phyloP scores from a whole-genome alignment of 192 early-diverging fungal genomes.

The Backusella parvicylindrica region DNA sequence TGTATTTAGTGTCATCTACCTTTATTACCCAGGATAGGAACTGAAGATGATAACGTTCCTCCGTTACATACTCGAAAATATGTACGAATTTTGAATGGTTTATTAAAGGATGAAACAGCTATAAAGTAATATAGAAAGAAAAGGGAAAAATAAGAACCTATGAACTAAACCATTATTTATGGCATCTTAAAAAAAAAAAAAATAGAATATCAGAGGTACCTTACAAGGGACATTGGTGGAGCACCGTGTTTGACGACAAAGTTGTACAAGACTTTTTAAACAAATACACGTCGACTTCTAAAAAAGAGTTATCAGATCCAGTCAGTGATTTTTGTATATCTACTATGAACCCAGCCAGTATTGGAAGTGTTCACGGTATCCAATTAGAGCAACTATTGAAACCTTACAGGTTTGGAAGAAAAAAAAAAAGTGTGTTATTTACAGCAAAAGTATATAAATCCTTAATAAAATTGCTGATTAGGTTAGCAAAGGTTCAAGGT shows the following conservation, averaged over 20 bases:
- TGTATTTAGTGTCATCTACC: conserved; percentile 56
- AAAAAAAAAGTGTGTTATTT: not conserved
- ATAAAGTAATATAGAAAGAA: conserved; percentile 41
- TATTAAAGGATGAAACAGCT: conserved; percentile 44
- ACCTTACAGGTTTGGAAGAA: conserved; percentile 54
- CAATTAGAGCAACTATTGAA: conserved; percentile 60
- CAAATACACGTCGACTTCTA: not conserved
- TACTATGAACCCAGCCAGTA: conserved; percentile 61
- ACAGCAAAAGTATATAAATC: too few species aligned
- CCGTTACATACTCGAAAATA: conserved; percentile 63
- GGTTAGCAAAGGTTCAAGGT: not conserved
- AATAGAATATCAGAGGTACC: conserved; percentile 58
- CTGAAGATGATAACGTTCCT: conserved; percentile 72
- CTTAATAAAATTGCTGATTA: not conserved
- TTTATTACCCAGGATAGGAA: conserved; percentile 56
- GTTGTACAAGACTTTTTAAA: conserved; percentile 23
- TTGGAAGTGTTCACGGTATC: conserved; percentile 65
- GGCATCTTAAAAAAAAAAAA: too few species aligned
- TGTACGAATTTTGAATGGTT: conserved; percentile 62
- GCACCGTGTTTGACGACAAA: conserved; percentile 51
- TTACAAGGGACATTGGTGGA: conserved; percentile 67
- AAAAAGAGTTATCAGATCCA: not conserved
- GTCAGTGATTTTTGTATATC: conserved; percentile 52
- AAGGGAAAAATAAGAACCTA: not conserved
- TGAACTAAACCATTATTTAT: too few species aligned